Evolutionary conservation across 306 rosid genomes (phyloP), one percentile per base, ranked within the genome.

Genomic region (Heteromeles arbutifolia): DNA sequence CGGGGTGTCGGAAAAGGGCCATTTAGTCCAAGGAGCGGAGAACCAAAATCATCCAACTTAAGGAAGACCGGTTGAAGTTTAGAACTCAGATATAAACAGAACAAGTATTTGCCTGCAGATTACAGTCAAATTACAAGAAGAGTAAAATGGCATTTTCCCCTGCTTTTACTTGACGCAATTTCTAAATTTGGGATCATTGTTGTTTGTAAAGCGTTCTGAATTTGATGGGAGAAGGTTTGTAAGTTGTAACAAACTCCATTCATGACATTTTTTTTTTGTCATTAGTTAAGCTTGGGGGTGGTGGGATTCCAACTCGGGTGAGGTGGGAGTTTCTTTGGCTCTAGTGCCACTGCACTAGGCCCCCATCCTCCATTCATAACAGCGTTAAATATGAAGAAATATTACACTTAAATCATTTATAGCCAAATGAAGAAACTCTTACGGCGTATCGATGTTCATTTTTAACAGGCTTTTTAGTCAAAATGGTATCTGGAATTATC

Each of bases 11-110:
- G 83, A 44, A 86, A 77, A 70, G 82, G 82, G 21, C 76, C 85
- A 72, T 78, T 78, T 61, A 82, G 85, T 81, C 84, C 89, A 11
- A 81, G 79, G 34, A 43, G 67, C 12, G 81, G 73, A 83, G 89
- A 81, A 56, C 53, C 76, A 56, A 90, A 48, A 70, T 73, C 69
- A 28, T 85, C 90, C 11, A 81, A 70, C 70, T 75, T 88, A 79
- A 82, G 84, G 21, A 88, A 84, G 78, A 57, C 26, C 73, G 81
- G 86, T 22, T 82, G 53, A 75, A 54, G 39, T 28, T 67, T 82
- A 71, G 68, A 78, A 45, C 80, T 69, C 39, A 26, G 64, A 21
- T 41, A 54, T 76, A 22, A 28, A 61, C 31, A 41, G 67, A 66
- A 76, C 66, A 45, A 71, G 21, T 25, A 59, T 22, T 8, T 56